phyloP scores from a whole-genome alignment of 768 basidiomycete genomes.

The Russula emetica region DNA sequence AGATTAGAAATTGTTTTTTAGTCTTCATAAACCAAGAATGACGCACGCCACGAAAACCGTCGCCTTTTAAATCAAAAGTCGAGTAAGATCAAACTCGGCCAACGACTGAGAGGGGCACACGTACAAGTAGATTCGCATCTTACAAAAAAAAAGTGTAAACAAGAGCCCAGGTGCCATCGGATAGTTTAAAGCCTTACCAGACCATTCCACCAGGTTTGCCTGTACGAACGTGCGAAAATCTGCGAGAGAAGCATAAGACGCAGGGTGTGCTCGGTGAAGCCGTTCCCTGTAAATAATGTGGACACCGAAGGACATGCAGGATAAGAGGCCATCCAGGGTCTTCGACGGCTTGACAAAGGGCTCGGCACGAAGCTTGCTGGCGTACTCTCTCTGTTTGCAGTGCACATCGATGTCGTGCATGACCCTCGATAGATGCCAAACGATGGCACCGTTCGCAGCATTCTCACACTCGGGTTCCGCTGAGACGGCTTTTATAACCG shows the following conservation, averaged over 20 bases:
- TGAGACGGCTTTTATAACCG: not conserved
- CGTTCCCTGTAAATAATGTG: conserved; percentile 11
- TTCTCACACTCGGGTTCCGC: not conserved
- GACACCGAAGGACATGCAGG: conserved; percentile 12
- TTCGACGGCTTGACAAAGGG: conserved; percentile 2
- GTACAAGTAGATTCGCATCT: conserved; percentile 18
- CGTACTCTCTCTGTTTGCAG: not conserved
- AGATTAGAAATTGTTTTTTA: not conserved
- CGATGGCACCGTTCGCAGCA: conserved; percentile 13
- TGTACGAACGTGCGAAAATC: conserved; percentile 13
- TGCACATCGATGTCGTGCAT: conserved; percentile 17
- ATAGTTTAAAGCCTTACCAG: not conserved
- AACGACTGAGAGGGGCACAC: not conserved
- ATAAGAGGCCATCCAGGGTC: conserved; percentile 4
- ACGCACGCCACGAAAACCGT: conserved; percentile 19
- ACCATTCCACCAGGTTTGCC: conserved; percentile 8
- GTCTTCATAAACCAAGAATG: not conserved
- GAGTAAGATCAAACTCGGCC: not conserved
- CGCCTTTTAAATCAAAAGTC: not conserved
- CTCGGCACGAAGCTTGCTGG: not conserved
- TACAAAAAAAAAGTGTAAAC: not conserved
- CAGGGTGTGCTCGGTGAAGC: conserved; percentile 13
- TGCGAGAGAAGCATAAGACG: not conserved
- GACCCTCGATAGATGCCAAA: conserved; percentile 14
- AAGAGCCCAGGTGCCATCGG: not conserved